Conservation (phyloP, 805 yeast genomes). For the Yarrowia yakushimensis region DNA sequence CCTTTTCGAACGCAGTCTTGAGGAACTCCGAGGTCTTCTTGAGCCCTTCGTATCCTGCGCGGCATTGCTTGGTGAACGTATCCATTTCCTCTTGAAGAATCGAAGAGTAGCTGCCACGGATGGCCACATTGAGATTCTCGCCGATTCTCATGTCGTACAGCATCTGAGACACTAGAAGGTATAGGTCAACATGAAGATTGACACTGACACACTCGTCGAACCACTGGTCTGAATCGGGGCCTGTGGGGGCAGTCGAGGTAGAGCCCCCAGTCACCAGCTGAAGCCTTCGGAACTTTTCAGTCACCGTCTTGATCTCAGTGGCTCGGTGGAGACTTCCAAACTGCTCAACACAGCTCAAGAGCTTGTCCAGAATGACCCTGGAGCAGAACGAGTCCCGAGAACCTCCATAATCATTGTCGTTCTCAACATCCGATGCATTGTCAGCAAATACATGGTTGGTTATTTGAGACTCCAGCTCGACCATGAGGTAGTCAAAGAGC, state of each 20-base stretch:
- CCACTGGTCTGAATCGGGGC: conserved; percentile 1
- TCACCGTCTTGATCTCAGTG: neutral
- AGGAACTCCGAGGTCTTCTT: neutral
- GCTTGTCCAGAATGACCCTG: neutral
- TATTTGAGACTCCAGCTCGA: conserved; percentile 18
- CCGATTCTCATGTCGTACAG: conserved; percentile 18
- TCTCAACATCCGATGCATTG: neutral
- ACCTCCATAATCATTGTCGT: neutral
- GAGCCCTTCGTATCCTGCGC: neutral
- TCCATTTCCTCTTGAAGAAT: conserved; percentile 13
- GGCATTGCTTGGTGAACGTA: neutral
- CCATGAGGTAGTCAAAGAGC: conserved; percentile 14
- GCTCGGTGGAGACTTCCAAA: neutral
- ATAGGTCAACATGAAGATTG: conserved; percentile 1
- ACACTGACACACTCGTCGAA: conserved; percentile 9
- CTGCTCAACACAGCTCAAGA: neutral
- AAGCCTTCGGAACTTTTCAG: neutral
- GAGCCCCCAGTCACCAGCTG: neutral
- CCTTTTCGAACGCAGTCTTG: neutral
- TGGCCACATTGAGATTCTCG: neutral
- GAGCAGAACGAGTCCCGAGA: neutral
- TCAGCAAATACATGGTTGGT: neutral
- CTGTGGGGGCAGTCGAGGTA: neutral
- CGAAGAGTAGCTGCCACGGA: neutral
- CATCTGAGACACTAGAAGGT: neutral